Evolutionary conservation across 2,329 filamentous ascomycete genomes (phyloP), one percentile per base, ranked within the genome.

Genomic region (Colletotrichum musae): DNA sequence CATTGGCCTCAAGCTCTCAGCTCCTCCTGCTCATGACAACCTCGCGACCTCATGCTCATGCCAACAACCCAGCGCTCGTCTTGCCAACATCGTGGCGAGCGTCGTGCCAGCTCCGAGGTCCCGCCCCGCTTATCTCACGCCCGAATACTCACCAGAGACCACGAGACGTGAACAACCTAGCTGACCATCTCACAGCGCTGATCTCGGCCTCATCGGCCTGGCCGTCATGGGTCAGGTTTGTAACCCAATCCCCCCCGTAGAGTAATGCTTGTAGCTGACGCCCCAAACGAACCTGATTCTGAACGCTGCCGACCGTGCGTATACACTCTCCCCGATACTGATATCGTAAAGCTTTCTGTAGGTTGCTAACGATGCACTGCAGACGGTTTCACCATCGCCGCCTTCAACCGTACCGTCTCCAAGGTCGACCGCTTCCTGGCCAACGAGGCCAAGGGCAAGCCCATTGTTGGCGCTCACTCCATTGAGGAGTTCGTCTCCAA

Each of bases 341-440:
- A 6, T 36, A 36, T 36, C 32, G 32, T 36, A 36, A 36, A 36
- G 32, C 32, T 28, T 16, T 32, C 5, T 7, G 6, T 5, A 59
- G 6, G 18, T 66, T 50, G 56, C 66, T 69, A 24, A 69, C 51
- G 39, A 0, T 54, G 1, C 24, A 28, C 7, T 57, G 62, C 91
- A 95, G 47, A 50, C 78, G 93, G 95, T 80, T 98, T 97, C 91
- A 98, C 94, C 81, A 94, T 99, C 80, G 93, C 95, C 85, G 96
- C 95, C 77, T 99, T 93, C 91, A 99, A 99, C 92, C 93, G 96
- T 85, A 99, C 96, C 77, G 94, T 98, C 77, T 91, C 94, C 85
- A 99, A 99, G 91, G 96, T 99, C 84, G 95, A 98, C 88, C 89
- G 89, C 77, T 97, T 97, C 90, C 86, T 97, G 76, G 92, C 88